Conservation (phyloP, 768 basidiomycete species). For the Auricularia cornea region DNA sequence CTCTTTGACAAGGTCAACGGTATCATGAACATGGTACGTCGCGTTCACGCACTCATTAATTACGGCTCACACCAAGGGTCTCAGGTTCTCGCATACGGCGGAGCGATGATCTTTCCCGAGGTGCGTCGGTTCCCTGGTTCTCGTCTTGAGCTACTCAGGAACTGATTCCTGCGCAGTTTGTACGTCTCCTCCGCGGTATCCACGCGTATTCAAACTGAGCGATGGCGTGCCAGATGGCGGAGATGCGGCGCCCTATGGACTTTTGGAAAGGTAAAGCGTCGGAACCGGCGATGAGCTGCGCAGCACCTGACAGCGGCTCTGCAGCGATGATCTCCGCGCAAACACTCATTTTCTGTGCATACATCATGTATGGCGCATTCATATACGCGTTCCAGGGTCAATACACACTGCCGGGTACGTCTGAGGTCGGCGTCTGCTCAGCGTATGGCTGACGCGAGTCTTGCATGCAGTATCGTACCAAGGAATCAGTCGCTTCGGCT, state of each 20-base stretch:
- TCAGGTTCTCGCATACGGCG: slow-evolving; percentile 11
- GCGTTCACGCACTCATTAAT: neutral
- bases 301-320: neutral
- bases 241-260: slow-evolving; percentile 60
- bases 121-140: neutral
- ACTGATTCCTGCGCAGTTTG: neutral
- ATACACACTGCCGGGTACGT: slow-evolving; percentile 35
- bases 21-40: slow-evolving; percentile 52
- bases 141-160: no score
- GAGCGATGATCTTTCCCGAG: slow-evolving; percentile 13
- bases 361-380: slow-evolving; percentile 45
- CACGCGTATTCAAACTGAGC: no score
- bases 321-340: neutral
- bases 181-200: no score
- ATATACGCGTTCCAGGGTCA: slow-evolving; percentile 45
- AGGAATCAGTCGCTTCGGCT: slow-evolving; percentile 8
- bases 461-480: slow-evolving; percentile 10
- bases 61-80: neutral
- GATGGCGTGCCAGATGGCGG: slow-evolving; percentile 33
- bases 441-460: slow-evolving; percentile 29
- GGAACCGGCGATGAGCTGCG: neutral
- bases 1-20: slow-evolving; percentile 37
- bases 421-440: slow-evolving; percentile 36
- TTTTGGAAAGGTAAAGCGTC: slow-evolving; percentile 59
- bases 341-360: slow-evolving; percentile 26